Evolutionary conservation across 108 stramenopile species (phyloP), one percentile per base, ranked within the genome.

Genomic region (Fragilariopsis cylindrus): DNA sequence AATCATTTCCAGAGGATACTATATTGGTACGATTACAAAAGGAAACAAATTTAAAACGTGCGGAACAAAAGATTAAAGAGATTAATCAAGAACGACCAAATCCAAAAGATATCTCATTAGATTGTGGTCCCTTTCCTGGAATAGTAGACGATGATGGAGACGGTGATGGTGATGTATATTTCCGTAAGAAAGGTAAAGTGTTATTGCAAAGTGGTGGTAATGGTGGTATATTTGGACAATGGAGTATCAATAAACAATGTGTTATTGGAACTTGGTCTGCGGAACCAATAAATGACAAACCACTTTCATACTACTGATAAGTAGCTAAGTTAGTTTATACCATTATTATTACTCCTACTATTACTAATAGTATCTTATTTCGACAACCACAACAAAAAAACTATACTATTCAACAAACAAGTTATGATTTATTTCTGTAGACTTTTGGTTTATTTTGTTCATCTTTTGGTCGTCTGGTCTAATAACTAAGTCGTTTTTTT

Each of bases 241-340:
- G 30, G 30, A 30, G 30, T 30, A 13, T 1, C 50, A 13, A 13
- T 13, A 52, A 13, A 13, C 2, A 52, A 52, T 52, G 50, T 52
- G 50, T 52, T 1, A 52, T 52, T 13, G 50, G 50, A 52, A 52
- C 50, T 52, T 52, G 50, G 50, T 52, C 50, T 9, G 50, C 50
- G 13, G 50, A 52, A 52, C 50, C 50, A 52, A 52, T 52, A 52
- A 52, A 52, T 52, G 50, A 52, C 50, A 52, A 52, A 13, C 50
- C 50, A 13, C 50, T 52, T 13, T 52, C 50, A 13, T 52, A 52
- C 13, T 52, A 52, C 13, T 52, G 50, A 52, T 30, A 52, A 52
- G 50, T 13, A 52, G 2, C 1, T 52, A 13, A 9, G 50, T 1
- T 52, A 19, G 19, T 19, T 0, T 19, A 19, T 19, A 19, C 0